Conservation (phyloP, 495 filamentous ascomycete genomes). For the Talaromyces wortmannii region DNA sequence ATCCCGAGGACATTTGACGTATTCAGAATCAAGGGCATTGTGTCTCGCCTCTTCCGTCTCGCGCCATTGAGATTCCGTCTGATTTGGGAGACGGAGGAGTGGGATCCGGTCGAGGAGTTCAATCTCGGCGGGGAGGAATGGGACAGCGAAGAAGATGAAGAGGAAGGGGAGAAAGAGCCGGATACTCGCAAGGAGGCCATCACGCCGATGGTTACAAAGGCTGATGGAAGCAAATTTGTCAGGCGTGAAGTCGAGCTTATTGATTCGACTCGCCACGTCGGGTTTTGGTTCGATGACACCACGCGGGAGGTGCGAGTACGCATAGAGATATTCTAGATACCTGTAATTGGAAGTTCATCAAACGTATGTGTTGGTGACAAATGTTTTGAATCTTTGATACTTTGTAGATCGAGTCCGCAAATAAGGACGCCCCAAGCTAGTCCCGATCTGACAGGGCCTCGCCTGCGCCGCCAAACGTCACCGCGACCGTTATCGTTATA, state of each 20-base stretch:
- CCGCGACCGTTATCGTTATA: not conserved
- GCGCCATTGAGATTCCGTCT: constrained; percentile 56
- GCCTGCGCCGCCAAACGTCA: not conserved
- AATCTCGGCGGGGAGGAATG: constrained; percentile 54
- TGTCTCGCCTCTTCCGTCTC: constrained; percentile 61
- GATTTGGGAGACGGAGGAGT: constrained; percentile 77
- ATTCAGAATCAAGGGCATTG: constrained; percentile 75
- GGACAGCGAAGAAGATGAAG: constrained; percentile 51
- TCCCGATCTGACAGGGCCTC: not conserved
- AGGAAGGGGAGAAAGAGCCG: constrained; percentile 14
- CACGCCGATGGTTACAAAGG: constrained; percentile 4
- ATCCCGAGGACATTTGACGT: constrained; percentile 71
- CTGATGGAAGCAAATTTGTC: constrained; percentile 47
- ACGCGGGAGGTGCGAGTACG: constrained; percentile 55
- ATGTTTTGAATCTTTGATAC: not conserved
- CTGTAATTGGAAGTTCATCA: too few species aligned
- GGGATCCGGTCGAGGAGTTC: constrained; percentile 59
- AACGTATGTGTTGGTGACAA: too few species aligned
- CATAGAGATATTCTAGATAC: constrained; percentile 41
- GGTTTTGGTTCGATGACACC: constrained; percentile 70
- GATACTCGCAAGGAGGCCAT: constrained; percentile 4
- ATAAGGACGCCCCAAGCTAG: constrained; percentile 5
- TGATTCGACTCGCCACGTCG: constrained; percentile 73
- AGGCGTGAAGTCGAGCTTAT: constrained; percentile 74
- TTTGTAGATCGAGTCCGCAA: not conserved